Base-by-base conservation (phyloP, 306 rosid genomes). In the Vigna nakashimae region DNA sequence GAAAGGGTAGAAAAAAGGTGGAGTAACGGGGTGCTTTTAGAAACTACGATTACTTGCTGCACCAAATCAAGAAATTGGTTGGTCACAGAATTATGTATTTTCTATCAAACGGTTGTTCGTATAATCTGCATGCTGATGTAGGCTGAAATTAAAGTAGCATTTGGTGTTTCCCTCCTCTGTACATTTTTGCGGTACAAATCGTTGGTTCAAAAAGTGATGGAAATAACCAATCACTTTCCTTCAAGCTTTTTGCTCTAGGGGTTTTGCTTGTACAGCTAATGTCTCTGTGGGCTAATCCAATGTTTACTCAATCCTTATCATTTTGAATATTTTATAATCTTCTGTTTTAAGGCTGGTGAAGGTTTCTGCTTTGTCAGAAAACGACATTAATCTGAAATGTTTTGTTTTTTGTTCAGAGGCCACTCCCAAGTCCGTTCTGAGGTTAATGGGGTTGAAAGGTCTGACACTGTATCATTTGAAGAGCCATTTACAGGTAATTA, bases 381-480 rank as follows among this genome's bases (percentile, higher is more conserved):
- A 50, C 5, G 50, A 74, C 64, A 48, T 69, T 58, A 28, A 59
- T 79, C 28, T 82, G 71, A 76, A 79, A 40, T 63, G 77, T 40
- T 48, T 75, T 59, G 32, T 28, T 80, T 80, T 52, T 56, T 78
- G 79, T 74, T 75, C 89, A 95, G 99, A 91, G 80, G 99, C 99
- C 28, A 92, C 98, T 82, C 99, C 99, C 17, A 95, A 92, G 82
- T 85, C 98, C 68, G 94, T 95, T 38, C 83, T 87, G 87, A 92
- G 97, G 84, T 73, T 91, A 77, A 95, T 95, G 99, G 93, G 99
- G 17, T 82, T 92, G 83, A 95, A 91, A 82, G 99, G 99, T 34
- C 87, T 95, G 88, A 95, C 99, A 78, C 78, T 95, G 62, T 92
- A 92, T 83, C 99, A 95, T 86, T 83, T 91, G 94, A 95, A 95